Percentiles rank a stretch among this genome's conserved stretches.
phyloP scores from a whole-genome alignment of 352 stramenopile species.

The Aphanomyces euteiches region DNA sequence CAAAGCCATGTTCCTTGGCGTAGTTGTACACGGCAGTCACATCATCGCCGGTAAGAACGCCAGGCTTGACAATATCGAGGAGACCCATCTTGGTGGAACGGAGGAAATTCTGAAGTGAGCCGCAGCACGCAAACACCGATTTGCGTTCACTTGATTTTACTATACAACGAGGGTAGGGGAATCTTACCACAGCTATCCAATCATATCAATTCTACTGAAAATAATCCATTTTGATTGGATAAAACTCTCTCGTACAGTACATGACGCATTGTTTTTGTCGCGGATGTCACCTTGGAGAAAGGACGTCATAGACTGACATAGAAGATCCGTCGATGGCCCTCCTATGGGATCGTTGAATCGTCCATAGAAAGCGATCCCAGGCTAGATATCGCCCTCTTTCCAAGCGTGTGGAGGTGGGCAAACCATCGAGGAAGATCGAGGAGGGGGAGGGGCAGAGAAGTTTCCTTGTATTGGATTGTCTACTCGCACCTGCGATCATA shows the following conservation, averaged over 20 bases:
- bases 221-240: slow-evolving; percentile 12
- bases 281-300: no score
- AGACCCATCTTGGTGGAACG: slow-evolving; percentile 56
- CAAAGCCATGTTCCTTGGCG: slow-evolving; percentile 92
- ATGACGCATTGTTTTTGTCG: no score
- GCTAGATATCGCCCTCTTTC: no score
- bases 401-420: no score
- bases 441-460: no score
- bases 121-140: background rate
- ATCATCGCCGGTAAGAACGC: slow-evolving; percentile 85
- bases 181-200: background rate
- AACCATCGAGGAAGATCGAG: no score
- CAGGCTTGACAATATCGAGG: slow-evolving; percentile 75
- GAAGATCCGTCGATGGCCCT: no score
- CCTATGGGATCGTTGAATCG: no score
- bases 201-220: background rate
- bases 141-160: background rate
- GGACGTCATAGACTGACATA: no score
- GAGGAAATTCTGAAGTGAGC: slow-evolving; percentile 28
- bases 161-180: background rate
- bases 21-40: slow-evolving; percentile 90
- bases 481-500: no score
- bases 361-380: no score
- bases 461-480: no score
- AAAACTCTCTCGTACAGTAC: background rate